These are phyloP conservation scores for Candida sojae DNA, from an alignment of 1,139 yeast species.

Conservation along the genomic window DNA sequence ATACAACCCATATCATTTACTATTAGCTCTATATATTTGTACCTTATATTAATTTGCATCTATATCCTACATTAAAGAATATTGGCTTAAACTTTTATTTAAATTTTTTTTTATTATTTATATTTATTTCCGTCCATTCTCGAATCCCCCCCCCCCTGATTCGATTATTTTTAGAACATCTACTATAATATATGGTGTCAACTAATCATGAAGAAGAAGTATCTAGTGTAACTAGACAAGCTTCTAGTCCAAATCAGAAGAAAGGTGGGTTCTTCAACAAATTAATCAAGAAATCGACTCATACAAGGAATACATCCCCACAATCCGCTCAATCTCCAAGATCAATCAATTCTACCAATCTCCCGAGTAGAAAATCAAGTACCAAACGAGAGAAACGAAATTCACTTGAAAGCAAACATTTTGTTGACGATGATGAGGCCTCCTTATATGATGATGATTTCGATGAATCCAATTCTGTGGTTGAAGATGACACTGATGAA, in stretches of 20 bases:
- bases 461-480: constrained; percentile 9
- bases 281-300: constrained; percentile 11
- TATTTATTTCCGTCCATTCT: too few relatives aligned
- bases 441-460: constrained; percentile 16
- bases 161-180: not conserved
- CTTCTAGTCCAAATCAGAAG: constrained; percentile 6
- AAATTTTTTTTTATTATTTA: too few relatives aligned
- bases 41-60: too few relatives aligned
- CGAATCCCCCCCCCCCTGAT: not conserved
- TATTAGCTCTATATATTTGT: too few relatives aligned
- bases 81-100: too few relatives aligned
- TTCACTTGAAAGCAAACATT: constrained; percentile 2
- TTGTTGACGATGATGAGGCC: constrained; percentile 13
- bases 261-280: constrained; percentile 15
- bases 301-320: not conserved
- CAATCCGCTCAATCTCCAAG: not conserved
- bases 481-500: constrained; percentile 12
- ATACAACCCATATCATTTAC: too few relatives aligned
- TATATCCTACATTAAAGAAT: too few relatives aligned
- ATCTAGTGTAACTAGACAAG: not conserved
- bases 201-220: not conserved
- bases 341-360: not conserved
- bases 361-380: constrained; percentile 6
- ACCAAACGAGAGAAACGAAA: constrained; percentile 1
- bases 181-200: not conserved